phyloP scores from a whole-genome alignment of 2,329 filamentous ascomycete genomes.

The Botrytis fabae region DNA sequence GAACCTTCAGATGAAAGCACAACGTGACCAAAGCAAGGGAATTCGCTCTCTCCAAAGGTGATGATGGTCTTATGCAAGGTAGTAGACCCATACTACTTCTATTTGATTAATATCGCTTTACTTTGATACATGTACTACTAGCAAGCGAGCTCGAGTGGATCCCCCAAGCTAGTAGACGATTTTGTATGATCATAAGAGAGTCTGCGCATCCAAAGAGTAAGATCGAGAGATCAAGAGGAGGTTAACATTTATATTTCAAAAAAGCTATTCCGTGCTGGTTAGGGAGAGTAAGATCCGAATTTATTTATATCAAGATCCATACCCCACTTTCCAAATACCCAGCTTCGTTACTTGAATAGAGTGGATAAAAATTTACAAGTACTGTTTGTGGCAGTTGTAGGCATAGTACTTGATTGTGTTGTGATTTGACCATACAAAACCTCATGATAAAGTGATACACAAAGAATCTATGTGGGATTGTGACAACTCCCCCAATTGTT shows the following conservation, averaged over 20 bases:
- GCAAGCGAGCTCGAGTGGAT: background rate
- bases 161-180: background rate
- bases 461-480: background rate
- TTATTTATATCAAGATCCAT: background rate
- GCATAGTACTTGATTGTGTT: background rate
- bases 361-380: background rate
- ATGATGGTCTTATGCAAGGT: background rate
- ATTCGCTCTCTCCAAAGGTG: background rate
- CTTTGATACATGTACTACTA: background rate
- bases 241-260: no score
- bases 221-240: background rate
- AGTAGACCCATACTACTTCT: background rate
- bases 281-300: background rate
- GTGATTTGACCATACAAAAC: background rate
- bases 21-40: background rate
- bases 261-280: background rate
- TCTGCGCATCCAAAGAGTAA: background rate
- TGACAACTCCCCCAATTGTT: background rate
- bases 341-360: background rate
- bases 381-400: background rate
- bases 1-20: background rate
- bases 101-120: background rate
- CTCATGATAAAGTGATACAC: background rate
- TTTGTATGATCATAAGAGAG: background rate
- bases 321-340: background rate